Evolutionary conservation across 2,329 filamentous ascomycete genomes (phyloP), one percentile per base, ranked within the genome.

Genomic region (Triangularia setosa): DNA sequence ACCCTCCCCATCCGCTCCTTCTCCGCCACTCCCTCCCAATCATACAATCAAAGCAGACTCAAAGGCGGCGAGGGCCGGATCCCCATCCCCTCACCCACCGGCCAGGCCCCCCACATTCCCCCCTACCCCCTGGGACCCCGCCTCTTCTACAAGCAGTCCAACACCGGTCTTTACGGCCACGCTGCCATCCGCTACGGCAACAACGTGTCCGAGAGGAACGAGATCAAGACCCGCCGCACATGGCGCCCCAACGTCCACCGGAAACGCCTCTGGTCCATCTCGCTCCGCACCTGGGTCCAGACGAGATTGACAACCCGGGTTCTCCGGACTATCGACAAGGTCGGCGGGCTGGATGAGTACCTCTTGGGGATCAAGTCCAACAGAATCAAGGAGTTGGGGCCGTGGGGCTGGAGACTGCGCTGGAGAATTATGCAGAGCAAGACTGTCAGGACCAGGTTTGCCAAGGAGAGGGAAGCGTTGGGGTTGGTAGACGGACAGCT

Each of bases 281-380:
- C 84, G 0, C 79, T 95, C 64, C 80, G 83, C 67, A 83, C 83
- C 67, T 84, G 82, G 71, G 80, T 95, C 62, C 87, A 87, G 75
- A 83, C 90, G 44, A 84, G 88, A 66, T 81, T 94, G 64, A 91
- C 88, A 6, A 83, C 90, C 48, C 84, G 86, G 63, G 90, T 92
- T 25, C 81, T 90, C 71, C 83, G 86, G 73, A 89, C 87, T 35
- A 91, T 98, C 73, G 88, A 92, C 74, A 94, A 93, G 75, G 87
- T 90, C 67, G 94, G 94, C 65, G 93, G 95, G 7, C 82, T 99
- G 68, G 95, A 99, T 77, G 88, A 93, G 73, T 99, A 99, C 79
- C 81, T 99, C 55, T 82, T 97, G 52, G 93, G 92, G 70, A 85
- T 87, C 75, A 95, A 92, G 79, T 81, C 89, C 16, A 84, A 83